Conservation (phyloP, 805 yeast species). For the Lachancea waltii region DNA sequence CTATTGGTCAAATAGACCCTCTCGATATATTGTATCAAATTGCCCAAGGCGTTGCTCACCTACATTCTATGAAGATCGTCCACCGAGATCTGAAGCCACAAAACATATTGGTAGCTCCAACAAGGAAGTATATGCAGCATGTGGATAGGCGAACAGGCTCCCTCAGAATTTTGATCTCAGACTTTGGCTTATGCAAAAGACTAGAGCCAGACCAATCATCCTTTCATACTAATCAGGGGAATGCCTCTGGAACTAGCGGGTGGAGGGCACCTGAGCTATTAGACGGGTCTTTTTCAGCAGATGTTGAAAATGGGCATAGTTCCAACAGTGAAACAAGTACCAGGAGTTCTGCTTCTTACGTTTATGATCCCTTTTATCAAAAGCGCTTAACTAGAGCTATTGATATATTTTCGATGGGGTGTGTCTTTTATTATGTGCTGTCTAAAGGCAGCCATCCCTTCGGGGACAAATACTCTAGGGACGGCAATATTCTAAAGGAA, state of each 20-base stretch:
- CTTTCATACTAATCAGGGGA: conserved; percentile 77
- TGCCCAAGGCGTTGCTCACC: conserved; percentile 75
- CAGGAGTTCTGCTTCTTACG: conserved; percentile 30
- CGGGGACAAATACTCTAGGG: conserved; percentile 86
- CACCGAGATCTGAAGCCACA: conserved; percentile 95
- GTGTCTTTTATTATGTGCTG: conserved; percentile 83
- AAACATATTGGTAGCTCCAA: conserved; percentile 76
- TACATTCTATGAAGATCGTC: conserved; percentile 85
- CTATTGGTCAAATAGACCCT: conserved; percentile 41
- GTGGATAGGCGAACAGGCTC: conserved; percentile 6
- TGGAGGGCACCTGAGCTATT: conserved; percentile 96
- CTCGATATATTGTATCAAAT: conserved; percentile 63
- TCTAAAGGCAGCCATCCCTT: conserved; percentile 87
- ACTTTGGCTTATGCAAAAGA: conserved; percentile 91
- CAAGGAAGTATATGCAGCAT: conserved; percentile 38
- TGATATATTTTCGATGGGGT: conserved; percentile 91
- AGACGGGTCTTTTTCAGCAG: conserved; percentile 14
- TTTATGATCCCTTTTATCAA: conserved; percentile 37
- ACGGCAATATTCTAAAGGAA: conserved; percentile 77
- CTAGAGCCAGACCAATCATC: conserved; percentile 89
- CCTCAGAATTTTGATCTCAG: conserved; percentile 72
- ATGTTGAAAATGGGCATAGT: conserved; percentile 20
- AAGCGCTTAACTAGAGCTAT: conserved; percentile 79
- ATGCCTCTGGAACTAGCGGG: conserved; percentile 95
- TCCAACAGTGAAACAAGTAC: conserved; percentile 7